Evolutionary conservation across 441 rosid species (phyloP).

Genomic region (Syzygium syzygioides): DNA sequence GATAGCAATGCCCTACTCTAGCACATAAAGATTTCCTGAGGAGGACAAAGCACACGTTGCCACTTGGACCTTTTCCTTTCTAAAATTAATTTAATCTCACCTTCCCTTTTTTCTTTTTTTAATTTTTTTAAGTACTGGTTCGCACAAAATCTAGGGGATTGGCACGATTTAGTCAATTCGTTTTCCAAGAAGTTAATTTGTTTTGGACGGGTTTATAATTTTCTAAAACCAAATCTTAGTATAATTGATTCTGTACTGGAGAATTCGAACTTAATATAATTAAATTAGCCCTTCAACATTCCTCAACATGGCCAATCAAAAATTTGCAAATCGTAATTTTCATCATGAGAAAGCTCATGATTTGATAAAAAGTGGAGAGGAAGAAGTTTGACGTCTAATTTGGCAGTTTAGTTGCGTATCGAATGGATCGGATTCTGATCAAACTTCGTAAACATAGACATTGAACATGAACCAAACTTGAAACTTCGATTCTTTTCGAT

Average conservation of each 20-base stretch:
- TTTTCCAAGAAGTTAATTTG: background rate
- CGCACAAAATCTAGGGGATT: background rate
- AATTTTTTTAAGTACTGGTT: background rate
- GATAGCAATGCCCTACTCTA: background rate
- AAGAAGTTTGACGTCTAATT: background rate
- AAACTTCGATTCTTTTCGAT: rapidly evolving
- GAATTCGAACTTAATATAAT: background rate
- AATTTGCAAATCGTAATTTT: background rate
- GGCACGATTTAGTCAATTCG: background rate
- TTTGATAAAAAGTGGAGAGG: background rate
- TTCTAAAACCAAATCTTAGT: background rate
- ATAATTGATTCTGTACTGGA: too few species aligned
- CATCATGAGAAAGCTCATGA: background rate
- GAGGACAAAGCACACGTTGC: background rate
- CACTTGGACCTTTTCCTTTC: background rate
- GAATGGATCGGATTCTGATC: rapidly evolving
- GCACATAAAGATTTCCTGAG: background rate
- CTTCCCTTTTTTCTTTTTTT: too few species aligned
- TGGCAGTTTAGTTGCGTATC: background rate
- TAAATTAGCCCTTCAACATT: background rate
- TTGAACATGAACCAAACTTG: rapidly evolving
- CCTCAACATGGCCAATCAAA: background rate
- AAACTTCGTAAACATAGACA: background rate
- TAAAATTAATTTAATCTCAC: too few species aligned
- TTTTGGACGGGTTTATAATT: background rate